Conservation (phyloP, 2,329 filamentous ascomycete species). For the Claviceps paspali region DNA sequence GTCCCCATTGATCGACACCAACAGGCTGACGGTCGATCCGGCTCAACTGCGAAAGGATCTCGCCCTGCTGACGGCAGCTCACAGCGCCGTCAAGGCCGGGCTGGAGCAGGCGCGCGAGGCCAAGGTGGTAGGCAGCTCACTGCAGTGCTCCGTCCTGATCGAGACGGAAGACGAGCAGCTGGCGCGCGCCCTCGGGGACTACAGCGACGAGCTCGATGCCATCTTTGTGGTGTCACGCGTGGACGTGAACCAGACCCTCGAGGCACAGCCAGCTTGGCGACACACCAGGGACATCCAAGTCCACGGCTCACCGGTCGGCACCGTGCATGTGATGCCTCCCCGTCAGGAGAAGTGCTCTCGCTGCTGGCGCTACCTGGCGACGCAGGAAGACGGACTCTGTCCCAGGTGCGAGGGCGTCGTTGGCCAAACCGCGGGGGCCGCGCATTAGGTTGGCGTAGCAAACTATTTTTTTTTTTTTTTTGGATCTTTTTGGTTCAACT, state of each 20-base stretch:
- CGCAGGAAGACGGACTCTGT: conserved; percentile 52
- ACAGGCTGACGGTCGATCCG: conserved; percentile 23
- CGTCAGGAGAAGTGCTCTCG: conserved; percentile 57
- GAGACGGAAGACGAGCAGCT: conserved; percentile 23
- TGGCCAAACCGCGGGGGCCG: conserved; percentile 7
- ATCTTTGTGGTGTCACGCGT: conserved; percentile 59
- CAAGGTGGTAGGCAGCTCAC: conserved; percentile 63
- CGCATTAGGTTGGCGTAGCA: neutral
- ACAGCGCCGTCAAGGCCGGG: conserved; percentile 55
- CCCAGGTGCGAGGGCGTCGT: conserved; percentile 56
- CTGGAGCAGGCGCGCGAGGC: conserved; percentile 57
- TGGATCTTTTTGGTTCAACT: too few relatives aligned
- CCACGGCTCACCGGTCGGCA: conserved; percentile 17
- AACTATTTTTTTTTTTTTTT: neutral
- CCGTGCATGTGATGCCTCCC: conserved; percentile 33
- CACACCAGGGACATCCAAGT: conserved; percentile 29
- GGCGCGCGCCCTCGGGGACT: conserved; percentile 21
- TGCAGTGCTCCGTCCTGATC: conserved; percentile 60
- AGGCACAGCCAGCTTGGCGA: conserved; percentile 21
- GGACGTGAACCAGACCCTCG: conserved; percentile 24
- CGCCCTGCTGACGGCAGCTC: conserved; percentile 35
- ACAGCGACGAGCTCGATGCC: conserved; percentile 37
- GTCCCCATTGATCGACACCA: conserved; percentile 25
- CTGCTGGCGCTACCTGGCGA: conserved; percentile 79
- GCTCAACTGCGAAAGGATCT: conserved; percentile 26